Evolutionary conservation across 2,329 filamentous ascomycete species (phyloP), one percentile per base, ranked within the genome.

Genomic region (Neofusicoccum parvum): DNA sequence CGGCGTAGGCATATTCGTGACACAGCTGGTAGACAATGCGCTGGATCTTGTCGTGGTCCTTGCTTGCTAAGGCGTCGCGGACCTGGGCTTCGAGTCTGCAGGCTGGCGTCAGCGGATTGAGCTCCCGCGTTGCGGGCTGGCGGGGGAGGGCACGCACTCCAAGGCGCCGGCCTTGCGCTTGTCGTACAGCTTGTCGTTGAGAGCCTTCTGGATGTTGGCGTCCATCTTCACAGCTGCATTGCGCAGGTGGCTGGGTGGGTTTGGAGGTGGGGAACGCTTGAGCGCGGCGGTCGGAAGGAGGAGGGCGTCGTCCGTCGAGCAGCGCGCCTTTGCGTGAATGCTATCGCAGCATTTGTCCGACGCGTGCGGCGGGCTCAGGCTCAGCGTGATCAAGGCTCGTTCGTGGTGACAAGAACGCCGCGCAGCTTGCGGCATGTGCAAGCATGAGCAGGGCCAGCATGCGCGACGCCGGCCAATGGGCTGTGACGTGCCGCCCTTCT

Each of bases 131-230:
- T n/a, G 34, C 58, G 32, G 37, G 9, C 17, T n/a, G 5, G 37
- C 27, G 12, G 12, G 54, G 4, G 23, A 15, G 53, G 67, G 60
- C 58, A 82, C 90, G 74, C 88, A 97, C 93, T 99, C 95, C 66
- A 99, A 87, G 72, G 96, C 95, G 69, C 95, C 95, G 74, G 93
- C 90, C 80, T 99, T 99, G 76, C 96, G 88, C 84, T 96, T 97
- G 77, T 99, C 95, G 79, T 99, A 99, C 76, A 98, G 90, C 87
- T 97, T 99, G 82, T 99, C 95, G 77, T 96, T 96, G 76, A 99
- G 85, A 71, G 94, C 87, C 72, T 94, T 92, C 80, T 96, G 92
- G 76, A 97, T 92, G 76, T 89, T 90, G 74, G 87, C 84, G 83
- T 98, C 94, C 94, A 98, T 97, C 74, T 65, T 53, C 56, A 65